Evolutionary conservation across 2,329 filamentous ascomycete species (phyloP).

Genomic region (Microdochium paspali): DNA sequence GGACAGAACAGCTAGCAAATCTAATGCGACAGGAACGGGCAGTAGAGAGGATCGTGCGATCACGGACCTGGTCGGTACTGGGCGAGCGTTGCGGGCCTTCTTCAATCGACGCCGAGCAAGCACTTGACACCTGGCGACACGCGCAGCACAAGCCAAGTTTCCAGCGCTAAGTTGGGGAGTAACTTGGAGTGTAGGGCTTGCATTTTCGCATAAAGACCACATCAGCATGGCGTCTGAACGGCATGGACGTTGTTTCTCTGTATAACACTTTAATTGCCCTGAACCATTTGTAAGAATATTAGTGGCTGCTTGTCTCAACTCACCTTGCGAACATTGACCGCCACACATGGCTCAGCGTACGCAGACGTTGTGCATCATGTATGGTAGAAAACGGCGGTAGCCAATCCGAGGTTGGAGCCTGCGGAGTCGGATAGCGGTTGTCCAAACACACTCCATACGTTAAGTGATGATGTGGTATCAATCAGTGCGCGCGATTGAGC

Average conservation of each 20-base stretch:
- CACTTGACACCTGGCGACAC: conserved; percentile 18
- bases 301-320: too few species aligned
- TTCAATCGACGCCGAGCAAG: conserved; percentile 47
- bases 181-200: not conserved
- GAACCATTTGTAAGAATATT: too few species aligned
- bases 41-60: conserved; percentile 71
- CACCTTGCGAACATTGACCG: too few species aligned
- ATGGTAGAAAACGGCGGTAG: too few species aligned
- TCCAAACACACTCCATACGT: too few species aligned
- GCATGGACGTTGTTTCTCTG: not conserved
- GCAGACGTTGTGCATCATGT: too few species aligned
- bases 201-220: not conserved
- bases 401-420: too few species aligned
- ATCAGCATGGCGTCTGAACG: not conserved
- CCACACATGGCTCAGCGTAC: too few species aligned
- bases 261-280: too few species aligned
- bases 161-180: conserved; percentile 3
- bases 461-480: too few species aligned
- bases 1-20: conserved; percentile 70
- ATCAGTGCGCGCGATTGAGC: too few species aligned
- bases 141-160: conserved; percentile 28
- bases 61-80: conserved; percentile 73
- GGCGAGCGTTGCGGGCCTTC: conserved; percentile 61
- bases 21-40: conserved; percentile 66
- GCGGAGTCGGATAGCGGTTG: too few species aligned